Percentiles rank a stretch among this genome's conserved stretches.
Conservation (phyloP, 2,329 filamentous ascomycete species). For the Thelonectria blattea region DNA sequence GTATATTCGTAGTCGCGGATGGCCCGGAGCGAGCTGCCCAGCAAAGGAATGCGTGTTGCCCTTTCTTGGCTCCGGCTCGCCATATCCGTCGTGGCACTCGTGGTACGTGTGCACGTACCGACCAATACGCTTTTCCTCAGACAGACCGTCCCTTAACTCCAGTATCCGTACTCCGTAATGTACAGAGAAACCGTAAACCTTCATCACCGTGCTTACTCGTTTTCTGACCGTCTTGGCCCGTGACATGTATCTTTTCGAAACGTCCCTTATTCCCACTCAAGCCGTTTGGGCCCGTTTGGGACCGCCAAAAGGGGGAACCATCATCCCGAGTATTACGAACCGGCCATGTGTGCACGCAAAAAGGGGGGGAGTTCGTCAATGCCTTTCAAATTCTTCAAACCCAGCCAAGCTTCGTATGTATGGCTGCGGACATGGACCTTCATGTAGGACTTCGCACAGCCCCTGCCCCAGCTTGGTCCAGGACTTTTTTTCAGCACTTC, state of each 20-base stretch:
- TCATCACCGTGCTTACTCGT: background rate
- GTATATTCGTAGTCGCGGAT: slow-evolving; percentile 26
- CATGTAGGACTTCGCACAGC: background rate
- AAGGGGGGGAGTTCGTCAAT: background rate
- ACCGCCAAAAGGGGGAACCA: background rate
- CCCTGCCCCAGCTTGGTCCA: background rate
- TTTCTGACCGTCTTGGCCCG: background rate
- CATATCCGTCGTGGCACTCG: slow-evolving; percentile 3
- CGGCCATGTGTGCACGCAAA: background rate
- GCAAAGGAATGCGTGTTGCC: slow-evolving; percentile 27
- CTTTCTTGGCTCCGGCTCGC: slow-evolving; percentile 17
- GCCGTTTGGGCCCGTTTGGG: background rate
- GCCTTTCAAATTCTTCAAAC: background rate
- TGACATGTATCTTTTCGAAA: background rate
- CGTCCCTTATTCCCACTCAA: background rate
- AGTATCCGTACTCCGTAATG: no score
- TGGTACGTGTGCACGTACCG: no score
- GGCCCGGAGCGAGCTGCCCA: slow-evolving; percentile 29
- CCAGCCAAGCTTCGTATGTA: background rate
- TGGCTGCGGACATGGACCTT: background rate
- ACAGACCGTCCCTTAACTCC: no score
- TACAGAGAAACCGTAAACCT: background rate
- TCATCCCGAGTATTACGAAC: background rate
- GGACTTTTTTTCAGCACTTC: background rate
- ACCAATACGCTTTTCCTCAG: background rate